phyloP scores from a whole-genome alignment of 2,329 filamentous ascomycete species.

The Sclerotinia minor region DNA sequence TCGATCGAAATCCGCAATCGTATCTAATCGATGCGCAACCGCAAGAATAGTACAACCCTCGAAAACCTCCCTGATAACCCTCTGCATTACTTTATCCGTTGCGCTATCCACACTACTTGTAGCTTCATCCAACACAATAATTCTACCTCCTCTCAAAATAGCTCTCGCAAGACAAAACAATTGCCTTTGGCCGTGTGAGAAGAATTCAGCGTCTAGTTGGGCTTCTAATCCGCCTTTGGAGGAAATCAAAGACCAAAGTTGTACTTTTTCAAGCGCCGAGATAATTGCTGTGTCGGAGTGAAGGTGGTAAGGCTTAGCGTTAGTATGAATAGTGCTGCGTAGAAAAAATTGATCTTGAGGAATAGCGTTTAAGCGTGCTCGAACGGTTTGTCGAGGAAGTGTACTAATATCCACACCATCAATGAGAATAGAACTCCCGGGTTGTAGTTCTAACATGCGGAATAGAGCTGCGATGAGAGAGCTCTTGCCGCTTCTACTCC shows the following conservation, averaged over 20 bases:
- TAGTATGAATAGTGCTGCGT: conserved; percentile 49
- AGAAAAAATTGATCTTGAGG: conserved; percentile 55
- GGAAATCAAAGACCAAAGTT: conserved; percentile 35
- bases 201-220: conserved; percentile 59
- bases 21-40: conserved; percentile 45
- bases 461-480: conserved; percentile 51
- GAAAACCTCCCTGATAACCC: conserved; percentile 55
- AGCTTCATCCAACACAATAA: conserved; percentile 48
- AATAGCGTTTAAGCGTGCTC: conserved; percentile 45
- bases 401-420: conserved; percentile 50
- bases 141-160: conserved; percentile 43
- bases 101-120: conserved; percentile 56
- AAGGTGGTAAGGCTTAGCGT: conserved; percentile 48
- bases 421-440: conserved; percentile 46
- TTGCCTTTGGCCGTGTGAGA: conserved; percentile 57
- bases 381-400: conserved; percentile 48
- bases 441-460: conserved; percentile 49
- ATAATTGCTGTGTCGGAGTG: conserved; percentile 47
- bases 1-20: conserved; percentile 49
- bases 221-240: conserved; percentile 33
- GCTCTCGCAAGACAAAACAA: conserved; percentile 52
- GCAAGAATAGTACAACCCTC: conserved; percentile 53
- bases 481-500: conserved; percentile 47
- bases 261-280: conserved; percentile 48
- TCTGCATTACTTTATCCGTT: conserved; percentile 58